A percentile compares a stretch with the other conserved stretches of the same genome.
These are phyloP conservation scores for Verbena officinalis DNA, from an alignment of 257 asterid species.

Conservation along the genomic window DNA sequence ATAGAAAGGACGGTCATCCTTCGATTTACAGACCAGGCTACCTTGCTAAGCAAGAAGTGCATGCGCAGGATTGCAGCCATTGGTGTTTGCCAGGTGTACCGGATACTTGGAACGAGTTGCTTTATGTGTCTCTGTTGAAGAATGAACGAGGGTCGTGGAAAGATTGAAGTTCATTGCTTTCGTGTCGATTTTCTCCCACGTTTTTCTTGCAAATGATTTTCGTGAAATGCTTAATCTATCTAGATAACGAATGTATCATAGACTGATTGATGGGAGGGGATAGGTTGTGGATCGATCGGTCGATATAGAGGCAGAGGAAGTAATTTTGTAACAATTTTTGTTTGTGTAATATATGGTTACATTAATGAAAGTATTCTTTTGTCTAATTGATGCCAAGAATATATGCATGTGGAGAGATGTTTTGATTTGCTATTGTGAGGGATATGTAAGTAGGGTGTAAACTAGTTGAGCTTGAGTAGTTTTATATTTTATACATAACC, in stretches of 20 bases:
- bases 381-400: too few relatives aligned
- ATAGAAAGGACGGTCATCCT: slow-evolving; percentile 86
- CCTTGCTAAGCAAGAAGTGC: slow-evolving; percentile 46
- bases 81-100: slow-evolving; percentile 99
- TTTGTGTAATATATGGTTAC: not conserved
- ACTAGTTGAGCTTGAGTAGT: too few relatives aligned
- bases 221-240: not conserved
- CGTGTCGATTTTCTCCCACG: slow-evolving; percentile 8
- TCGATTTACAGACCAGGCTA: slow-evolving; percentile 74
- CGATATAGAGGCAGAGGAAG: not conserved
- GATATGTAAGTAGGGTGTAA: too few relatives aligned
- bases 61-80: slow-evolving; percentile 90
- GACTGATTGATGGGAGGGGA: not conserved
- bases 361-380: too few relatives aligned
- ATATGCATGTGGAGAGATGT: too few relatives aligned
- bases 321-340: not conserved
- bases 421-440: too few relatives aligned
- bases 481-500: too few relatives aligned
- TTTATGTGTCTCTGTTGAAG: slow-evolving; percentile 70
- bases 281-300: not conserved
- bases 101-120: slow-evolving; percentile 91
- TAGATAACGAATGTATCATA: slow-evolving; percentile 22
- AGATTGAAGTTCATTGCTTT: slow-evolving; percentile 20
- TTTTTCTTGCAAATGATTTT: too few relatives aligned
- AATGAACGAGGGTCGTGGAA: slow-evolving; percentile 59